Conservation (phyloP, 176 grass and related monocot genomes). For the Hyparrhenia diplandra region DNA sequence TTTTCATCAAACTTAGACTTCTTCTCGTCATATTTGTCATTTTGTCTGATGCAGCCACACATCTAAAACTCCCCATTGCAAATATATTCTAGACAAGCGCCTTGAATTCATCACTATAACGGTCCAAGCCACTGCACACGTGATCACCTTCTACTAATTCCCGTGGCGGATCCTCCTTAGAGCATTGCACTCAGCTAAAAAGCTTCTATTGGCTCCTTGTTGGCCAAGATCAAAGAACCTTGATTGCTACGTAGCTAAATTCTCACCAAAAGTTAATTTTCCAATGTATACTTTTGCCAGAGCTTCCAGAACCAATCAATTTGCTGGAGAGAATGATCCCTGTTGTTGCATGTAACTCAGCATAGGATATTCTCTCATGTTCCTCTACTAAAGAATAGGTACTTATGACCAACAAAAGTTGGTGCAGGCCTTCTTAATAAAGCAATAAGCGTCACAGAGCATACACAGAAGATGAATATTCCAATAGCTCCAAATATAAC, state of each 20-base stretch:
- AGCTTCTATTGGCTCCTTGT: constrained; percentile 20
- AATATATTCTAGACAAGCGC: constrained; percentile 31
- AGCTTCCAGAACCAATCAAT: constrained; percentile 33
- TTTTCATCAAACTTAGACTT: constrained; percentile 2
- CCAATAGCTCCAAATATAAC: constrained; percentile 9
- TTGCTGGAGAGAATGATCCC: constrained; percentile 23
- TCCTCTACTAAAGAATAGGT: not conserved
- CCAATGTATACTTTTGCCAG: constrained; percentile 24
- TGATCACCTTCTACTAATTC: constrained; percentile 28
- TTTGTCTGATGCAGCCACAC: constrained; percentile 17
- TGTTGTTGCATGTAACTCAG: constrained; percentile 6
- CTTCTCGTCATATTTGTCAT: not conserved
- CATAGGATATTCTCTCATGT: constrained; percentile 25
- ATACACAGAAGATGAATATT: not conserved
- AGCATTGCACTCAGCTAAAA: constrained; percentile 26
- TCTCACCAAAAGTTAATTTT: not conserved
- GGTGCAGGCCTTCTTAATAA: not conserved
- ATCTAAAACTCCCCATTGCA: constrained; percentile 32
- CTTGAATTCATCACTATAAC: constrained; percentile 25
- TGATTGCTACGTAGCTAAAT: constrained; percentile 7
- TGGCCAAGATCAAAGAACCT: constrained; percentile 21
- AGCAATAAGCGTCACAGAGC: not conserved
- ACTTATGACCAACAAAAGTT: not conserved
- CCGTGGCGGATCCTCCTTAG: constrained; percentile 23
- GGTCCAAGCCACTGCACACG: constrained; percentile 3